Conservation (phyloP, 306 rosid genomes). For the Trifolium repens region DNA sequence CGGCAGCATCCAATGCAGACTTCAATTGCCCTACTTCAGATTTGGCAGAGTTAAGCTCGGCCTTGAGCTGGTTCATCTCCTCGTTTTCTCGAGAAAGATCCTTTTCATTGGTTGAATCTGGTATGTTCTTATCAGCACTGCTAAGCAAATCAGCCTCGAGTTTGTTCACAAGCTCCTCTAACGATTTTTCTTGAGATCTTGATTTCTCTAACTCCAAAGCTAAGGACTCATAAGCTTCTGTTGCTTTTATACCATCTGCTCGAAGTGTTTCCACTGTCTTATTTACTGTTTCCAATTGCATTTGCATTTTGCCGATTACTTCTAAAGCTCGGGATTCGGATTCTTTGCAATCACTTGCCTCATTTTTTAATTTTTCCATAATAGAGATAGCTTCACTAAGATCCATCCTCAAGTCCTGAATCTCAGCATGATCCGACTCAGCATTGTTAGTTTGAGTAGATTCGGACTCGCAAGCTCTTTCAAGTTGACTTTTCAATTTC, state of each 20-base stretch:
- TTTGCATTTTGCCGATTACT: slow-evolving; percentile 56
- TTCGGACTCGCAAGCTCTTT: slow-evolving; percentile 62
- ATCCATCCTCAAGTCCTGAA: slow-evolving; percentile 63
- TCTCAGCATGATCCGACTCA: slow-evolving; percentile 64
- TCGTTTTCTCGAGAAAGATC: slow-evolving; percentile 44
- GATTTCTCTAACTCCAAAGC: slow-evolving; percentile 81
- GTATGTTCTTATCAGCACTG: too few relatives aligned
- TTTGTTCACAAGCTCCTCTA: slow-evolving; percentile 68
- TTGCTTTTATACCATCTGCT: slow-evolving; percentile 56
- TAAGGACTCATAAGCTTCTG: slow-evolving; percentile 56
- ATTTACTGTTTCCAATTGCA: slow-evolving; percentile 71
- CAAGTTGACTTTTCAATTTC: slow-evolving; percentile 79
- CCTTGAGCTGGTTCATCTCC: slow-evolving; percentile 56
- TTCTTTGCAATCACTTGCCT: slow-evolving; percentile 65
- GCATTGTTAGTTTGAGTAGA: slow-evolving; percentile 57
- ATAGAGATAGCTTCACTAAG: slow-evolving; percentile 65
- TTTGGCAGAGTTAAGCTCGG: slow-evolving; percentile 56
- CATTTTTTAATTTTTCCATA: slow-evolving; percentile 66
- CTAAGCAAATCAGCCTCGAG: slow-evolving; percentile 50
- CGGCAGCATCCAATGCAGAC: slow-evolving; percentile 67
- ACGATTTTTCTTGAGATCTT: slow-evolving; percentile 57
- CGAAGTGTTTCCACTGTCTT: slow-evolving; percentile 60
- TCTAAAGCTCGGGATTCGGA: slow-evolving; percentile 68
- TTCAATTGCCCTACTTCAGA: slow-evolving; percentile 64
- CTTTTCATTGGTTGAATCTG: slow-evolving; percentile 39